These are phyloP conservation scores for Oryza australiensis DNA, from an alignment of 176 grass and related monocot species.

Conservation along the genomic window DNA sequence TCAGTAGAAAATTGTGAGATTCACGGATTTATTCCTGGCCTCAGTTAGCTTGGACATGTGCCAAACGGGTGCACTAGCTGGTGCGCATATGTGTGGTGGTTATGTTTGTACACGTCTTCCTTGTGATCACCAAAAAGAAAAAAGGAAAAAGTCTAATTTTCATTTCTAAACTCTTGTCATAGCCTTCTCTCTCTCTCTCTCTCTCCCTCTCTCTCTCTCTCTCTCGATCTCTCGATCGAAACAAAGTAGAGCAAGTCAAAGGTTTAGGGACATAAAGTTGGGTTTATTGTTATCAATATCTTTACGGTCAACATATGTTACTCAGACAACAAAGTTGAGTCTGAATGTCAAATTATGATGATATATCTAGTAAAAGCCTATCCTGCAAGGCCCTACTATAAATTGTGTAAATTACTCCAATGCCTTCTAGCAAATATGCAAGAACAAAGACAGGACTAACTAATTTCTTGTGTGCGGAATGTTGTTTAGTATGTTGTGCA, in stretches of 20 bases:
- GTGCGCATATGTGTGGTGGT: neutral
- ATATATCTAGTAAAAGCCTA: neutral
- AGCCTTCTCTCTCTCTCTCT: no score
- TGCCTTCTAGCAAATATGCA: slow-evolving; percentile 18
- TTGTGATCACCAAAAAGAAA: neutral
- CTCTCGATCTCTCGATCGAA: no score
- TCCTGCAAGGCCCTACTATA: neutral
- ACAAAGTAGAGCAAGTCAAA: no score
- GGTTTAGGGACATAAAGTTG: no score
- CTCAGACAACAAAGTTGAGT: neutral
- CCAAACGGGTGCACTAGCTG: neutral
- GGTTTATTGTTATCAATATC: neutral
- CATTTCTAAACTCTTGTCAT: no score
- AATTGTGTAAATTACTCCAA: slow-evolving; percentile 10
- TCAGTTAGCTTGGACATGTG: neutral
- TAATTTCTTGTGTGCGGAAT: slow-evolving; percentile 8
- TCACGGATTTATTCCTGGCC: neutral
- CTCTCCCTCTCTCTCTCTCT: no score
- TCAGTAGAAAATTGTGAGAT: neutral
- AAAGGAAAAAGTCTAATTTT: neutral
- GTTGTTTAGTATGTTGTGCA: neutral
- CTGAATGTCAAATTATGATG: neutral
- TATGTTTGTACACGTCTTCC: neutral
- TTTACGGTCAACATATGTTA: neutral
- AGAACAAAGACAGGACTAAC: slow-evolving; percentile 1